Evolutionary conservation across 2,329 filamentous ascomycete species (phyloP).

Genomic region (Penicillium digitatum): DNA sequence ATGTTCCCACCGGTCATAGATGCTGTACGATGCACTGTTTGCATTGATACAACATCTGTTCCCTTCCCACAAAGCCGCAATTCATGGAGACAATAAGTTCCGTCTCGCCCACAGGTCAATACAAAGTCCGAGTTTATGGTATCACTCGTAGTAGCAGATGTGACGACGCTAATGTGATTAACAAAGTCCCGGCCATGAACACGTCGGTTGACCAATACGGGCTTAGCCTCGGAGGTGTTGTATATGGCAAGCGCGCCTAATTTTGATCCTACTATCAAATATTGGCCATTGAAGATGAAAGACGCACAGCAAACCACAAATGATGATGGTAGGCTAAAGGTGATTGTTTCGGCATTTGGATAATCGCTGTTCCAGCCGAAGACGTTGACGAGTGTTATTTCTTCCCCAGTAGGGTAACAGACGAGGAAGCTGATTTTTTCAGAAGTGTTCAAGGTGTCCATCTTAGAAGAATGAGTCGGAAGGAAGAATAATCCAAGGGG

Average conservation of each 20-base stretch:
- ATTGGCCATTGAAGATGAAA: conserved; percentile 29
- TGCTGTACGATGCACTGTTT: conserved; percentile 62
- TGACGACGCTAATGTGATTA: conserved; percentile 54
- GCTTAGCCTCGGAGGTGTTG: conserved; percentile 21
- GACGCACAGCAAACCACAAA: conserved; percentile 53
- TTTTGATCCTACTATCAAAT: conserved; percentile 54
- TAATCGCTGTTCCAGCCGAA: conserved; percentile 10
- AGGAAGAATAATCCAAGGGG: conserved; percentile 31
- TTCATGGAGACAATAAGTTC: conserved; percentile 65
- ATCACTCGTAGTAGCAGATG: conserved; percentile 8
- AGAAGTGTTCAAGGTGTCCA: neutral
- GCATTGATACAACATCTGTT: conserved; percentile 36
- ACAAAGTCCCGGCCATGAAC: conserved; percentile 60
- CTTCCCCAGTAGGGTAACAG: conserved; percentile 24
- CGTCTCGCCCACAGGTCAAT: conserved; percentile 72
- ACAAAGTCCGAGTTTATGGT: conserved; percentile 42
- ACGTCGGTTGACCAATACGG: conserved; percentile 25
- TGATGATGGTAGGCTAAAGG: conserved; percentile 38
- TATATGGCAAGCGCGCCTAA: conserved; percentile 53
- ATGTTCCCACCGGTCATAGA: conserved; percentile 72
- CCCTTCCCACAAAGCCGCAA: conserved; percentile 17
- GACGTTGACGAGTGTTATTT: conserved; percentile 30
- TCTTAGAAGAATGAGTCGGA: conserved; percentile 8
- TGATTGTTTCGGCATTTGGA: conserved; percentile 39
- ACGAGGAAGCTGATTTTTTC: conserved; percentile 26